phyloP scores from a whole-genome alignment of 306 rosid species.

The Corylus heterophylla region DNA sequence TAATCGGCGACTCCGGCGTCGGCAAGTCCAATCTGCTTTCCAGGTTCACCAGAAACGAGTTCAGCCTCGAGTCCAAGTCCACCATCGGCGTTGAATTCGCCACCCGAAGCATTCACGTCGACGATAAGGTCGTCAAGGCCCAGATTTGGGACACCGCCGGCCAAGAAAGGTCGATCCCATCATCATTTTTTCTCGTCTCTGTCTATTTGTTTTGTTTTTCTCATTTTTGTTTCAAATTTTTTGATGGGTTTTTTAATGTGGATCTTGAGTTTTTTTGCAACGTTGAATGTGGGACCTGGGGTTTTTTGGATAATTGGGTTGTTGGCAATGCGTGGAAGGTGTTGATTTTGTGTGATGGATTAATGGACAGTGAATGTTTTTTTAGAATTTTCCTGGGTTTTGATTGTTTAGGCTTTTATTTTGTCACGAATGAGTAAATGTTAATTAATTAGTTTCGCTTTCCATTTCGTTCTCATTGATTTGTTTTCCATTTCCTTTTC shows the following conservation, averaged over 20 bases:
- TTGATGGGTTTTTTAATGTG: background rate
- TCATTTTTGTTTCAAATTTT: background rate
- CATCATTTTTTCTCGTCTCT: too few species aligned
- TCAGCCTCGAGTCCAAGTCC: conserved; percentile 77
- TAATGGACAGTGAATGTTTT: too few species aligned
- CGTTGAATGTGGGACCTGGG: background rate
- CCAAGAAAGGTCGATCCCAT: conserved; percentile 61
- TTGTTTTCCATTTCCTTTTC: background rate
- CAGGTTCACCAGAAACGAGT: conserved; percentile 76
- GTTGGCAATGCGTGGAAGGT: background rate
- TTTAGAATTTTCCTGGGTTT: background rate
- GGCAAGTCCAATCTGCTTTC: conserved; percentile 82
- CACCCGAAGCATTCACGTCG: conserved; percentile 77
- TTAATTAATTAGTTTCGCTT: background rate
- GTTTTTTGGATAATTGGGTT: background rate
- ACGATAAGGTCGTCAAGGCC: conserved; percentile 82
- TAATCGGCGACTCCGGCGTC: conserved; percentile 89
- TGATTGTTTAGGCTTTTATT: background rate
- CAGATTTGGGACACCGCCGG: conserved; percentile 97
- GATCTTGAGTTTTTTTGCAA: too few species aligned
- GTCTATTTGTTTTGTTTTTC: too few species aligned
- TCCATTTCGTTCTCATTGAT: background rate
- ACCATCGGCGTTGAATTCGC: conserved; percentile 90
- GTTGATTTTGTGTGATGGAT: background rate
- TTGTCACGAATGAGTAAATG: background rate